Evolutionary conservation across 169 alveolate species (phyloP), one percentile per base, ranked within the genome.

Genomic region (Eimeria necatrix): DNA sequence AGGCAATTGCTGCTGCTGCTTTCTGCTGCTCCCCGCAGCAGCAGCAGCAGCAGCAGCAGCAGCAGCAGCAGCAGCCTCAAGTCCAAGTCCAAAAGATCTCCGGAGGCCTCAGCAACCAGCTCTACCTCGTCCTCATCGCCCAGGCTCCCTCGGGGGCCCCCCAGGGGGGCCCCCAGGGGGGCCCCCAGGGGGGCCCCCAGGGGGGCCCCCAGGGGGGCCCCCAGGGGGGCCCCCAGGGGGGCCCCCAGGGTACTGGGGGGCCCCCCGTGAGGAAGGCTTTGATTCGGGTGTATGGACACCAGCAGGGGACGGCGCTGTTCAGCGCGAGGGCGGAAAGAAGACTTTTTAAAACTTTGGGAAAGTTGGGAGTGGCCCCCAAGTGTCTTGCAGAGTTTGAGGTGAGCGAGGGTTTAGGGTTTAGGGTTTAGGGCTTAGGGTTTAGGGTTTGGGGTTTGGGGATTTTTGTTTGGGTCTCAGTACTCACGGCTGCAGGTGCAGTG

Each of bases 61-160:
- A 64, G 76, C 32, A 5, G 26, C 26, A 64, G 9, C 76, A 9
- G 9, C 32, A 64, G 8, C 9, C 14, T 5, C 32, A 10, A 14
- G 26, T 86, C 10, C 14, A 9, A 4, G 93, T 52, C 41, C 32
- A 32, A 8, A 46, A 18, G 22, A 51, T 86, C 64, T 64, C 93
- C 12, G 95, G 89, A 20, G 95, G 95, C 84, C 83, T 91, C 41
- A 76, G 85, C 85, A 91, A 91, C 84, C 85, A 48, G 41, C 91
- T 91, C 56, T 91, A 51, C 70, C 81, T 86, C 48, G 93, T 86
- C 22, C 53, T 26, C 6, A 56, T 59, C 12, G 52, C 9, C 18
- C 16, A 8, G 32, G 46, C 41, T 10, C 70, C 9, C 6, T 6
- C 4, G 83, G 41, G 4, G 91, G 73, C 20, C 26, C 26, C 3